Conservation (phyloP, 306 rosid species). For the Medicago ruthenica region DNA sequence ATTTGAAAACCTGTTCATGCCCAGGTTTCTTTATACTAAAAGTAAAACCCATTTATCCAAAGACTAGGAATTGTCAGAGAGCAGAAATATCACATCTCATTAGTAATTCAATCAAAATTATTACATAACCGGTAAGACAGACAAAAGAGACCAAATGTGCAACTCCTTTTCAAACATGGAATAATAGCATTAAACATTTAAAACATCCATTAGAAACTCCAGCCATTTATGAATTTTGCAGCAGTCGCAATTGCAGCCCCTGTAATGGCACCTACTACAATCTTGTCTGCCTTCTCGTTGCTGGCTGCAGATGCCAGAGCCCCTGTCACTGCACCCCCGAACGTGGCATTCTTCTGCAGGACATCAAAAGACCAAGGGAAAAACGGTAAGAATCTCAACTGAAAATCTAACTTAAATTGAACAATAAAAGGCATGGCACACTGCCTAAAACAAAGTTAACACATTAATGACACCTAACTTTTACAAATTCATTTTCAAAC, state of each 20-base stretch:
- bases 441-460: neutral
- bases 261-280: constrained; percentile 73
- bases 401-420: constrained; percentile 10
- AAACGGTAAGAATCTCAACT: constrained; percentile 10
- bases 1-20: constrained; percentile 18
- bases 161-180: neutral
- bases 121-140: constrained; percentile 10
- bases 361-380: constrained; percentile 41
- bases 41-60: constrained; percentile 12
- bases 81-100: constrained; percentile 20
- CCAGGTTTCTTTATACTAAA: constrained; percentile 10
- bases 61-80: constrained; percentile 12
- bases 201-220: neutral
- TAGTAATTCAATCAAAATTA: constrained; percentile 10
- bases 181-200: neutral
- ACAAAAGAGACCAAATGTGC: constrained; percentile 2
- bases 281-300: constrained; percentile 54
- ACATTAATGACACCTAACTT: constrained; percentile 19
- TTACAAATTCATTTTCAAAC: neutral
- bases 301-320: constrained; percentile 71
- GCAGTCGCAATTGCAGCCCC: constrained; percentile 97
- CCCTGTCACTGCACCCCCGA: constrained; percentile 88
- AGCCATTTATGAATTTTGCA: constrained; percentile 62
- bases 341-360: constrained; percentile 86
- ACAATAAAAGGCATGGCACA: constrained; percentile 21